These are phyloP conservation scores for Fusarium sp. DNA, from an alignment of 2,329 filamentous ascomycete species.

Conservation along the genomic window DNA sequence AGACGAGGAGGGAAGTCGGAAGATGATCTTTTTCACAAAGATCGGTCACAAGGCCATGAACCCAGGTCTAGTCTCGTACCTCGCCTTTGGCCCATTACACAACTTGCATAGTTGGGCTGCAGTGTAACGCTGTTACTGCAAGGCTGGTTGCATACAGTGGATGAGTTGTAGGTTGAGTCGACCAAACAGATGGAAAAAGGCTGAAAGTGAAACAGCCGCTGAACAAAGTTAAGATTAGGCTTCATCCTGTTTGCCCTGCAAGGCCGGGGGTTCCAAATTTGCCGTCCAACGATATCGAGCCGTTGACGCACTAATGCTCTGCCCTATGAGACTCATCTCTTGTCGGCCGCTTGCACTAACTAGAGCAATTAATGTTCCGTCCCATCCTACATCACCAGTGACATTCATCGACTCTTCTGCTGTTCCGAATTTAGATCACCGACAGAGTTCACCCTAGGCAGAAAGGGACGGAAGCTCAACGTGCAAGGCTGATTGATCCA, in stretches of 20 bases:
- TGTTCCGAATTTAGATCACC: not conserved
- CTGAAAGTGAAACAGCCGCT: conserved; percentile 31
- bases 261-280: conserved; percentile 27
- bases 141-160: not conserved
- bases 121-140: conserved; percentile 8
- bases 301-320: conserved; percentile 12
- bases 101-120: not conserved
- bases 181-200: conserved; percentile 6
- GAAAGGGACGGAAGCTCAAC: not conserved
- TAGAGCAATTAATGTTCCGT: not conserved
- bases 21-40: conserved; percentile 24
- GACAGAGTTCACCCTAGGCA: not conserved
- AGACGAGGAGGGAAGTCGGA: conserved; percentile 22
- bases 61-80: conserved; percentile 2
- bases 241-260: conserved; percentile 18
- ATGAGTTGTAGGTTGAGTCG: not conserved
- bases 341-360: conserved; percentile 1
- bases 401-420: not conserved
- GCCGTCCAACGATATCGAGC: conserved; percentile 13
- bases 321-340: conserved; percentile 7
- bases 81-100: not conserved
- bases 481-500: conserved; percentile 11
- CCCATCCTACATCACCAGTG: not conserved
- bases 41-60: conserved; percentile 22
- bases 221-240: conserved; percentile 36